Evolutionary conservation across 306 rosid genomes (phyloP), one percentile per base, ranked within the genome.

Genomic region (Vigna reflexopilosa): DNA sequence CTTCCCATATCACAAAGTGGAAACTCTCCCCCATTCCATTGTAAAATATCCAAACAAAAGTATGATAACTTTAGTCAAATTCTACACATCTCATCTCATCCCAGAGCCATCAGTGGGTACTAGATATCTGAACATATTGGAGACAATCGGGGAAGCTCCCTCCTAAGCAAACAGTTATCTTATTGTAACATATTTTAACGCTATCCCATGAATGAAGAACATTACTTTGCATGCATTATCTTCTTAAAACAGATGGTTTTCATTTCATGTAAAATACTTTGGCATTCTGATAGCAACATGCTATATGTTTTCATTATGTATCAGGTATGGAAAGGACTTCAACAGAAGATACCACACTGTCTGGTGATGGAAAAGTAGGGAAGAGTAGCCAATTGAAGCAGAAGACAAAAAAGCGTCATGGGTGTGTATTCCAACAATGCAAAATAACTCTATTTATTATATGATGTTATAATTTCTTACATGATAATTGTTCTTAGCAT

Each of bases 321-420:
- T 64, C 82, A 86, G 96, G 89, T 58, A 62, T 58, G 51, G 97
- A 91, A 47, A 67, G 77, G 73, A 84, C 49, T 83, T 79, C 80
- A 67, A 76, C 74, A 45, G 98, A 92, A 70, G 89, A 90, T 54
- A 63, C 51, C 66, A 86, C 83, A 48, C 78, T 77, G 63, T 81
- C 94, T 63, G 85, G 91, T 82, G 93, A 85, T 84, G 90, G 75
- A 42, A 92, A 87, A 87, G 85, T 71, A 48, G 80, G 57, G 24
- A 94, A 92, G 90, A 77, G 87, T 71, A 81, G 92, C 65, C 93
- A 86, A 61, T 49, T 75, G 50, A 95, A 92, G 84, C 94, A 91
- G 75, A 92, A 86, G 85, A 9, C 87, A 52, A 82, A 87, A 76
- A 92, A 95, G 75, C 90, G 94, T 36, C 97, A 94, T 75, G 98